Conservation (phyloP, 2,329 filamentous ascomycete species). For the Aspergillus quadrilineatus region DNA sequence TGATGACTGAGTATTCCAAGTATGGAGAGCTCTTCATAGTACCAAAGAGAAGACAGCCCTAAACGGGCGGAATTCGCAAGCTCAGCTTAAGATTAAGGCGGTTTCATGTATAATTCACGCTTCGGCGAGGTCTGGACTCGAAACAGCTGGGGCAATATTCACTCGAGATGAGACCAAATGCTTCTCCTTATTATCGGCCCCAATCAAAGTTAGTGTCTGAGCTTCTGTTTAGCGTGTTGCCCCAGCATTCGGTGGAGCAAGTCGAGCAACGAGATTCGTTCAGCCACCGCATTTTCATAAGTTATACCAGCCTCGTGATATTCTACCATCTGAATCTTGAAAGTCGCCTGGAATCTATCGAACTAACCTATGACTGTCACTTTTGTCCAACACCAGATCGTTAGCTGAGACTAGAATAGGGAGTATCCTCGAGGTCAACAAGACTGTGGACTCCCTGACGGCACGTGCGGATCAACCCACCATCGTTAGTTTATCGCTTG, state of each 20-base stretch:
- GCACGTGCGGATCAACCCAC: conserved; percentile 21
- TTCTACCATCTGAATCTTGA: conserved; percentile 11
- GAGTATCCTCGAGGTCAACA: conserved; percentile 2
- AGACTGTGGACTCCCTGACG: conserved; percentile 12
- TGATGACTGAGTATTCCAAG: too few species aligned
- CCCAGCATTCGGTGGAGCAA: conserved; percentile 7
- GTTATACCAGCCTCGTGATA: conserved; percentile 23
- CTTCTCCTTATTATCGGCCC: background rate
- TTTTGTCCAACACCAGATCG: conserved; percentile 1
- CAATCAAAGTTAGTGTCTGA: background rate
- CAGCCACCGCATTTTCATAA: conserved; percentile 37
- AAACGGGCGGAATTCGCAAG: background rate
- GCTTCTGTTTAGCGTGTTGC: background rate
- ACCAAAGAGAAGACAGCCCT: too few species aligned
- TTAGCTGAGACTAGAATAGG: background rate
- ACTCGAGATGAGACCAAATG: background rate
- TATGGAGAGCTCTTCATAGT: too few species aligned
- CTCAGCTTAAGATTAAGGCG: background rate
- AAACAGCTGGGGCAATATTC: background rate
- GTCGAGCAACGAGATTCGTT: conserved; percentile 28
- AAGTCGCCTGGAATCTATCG: background rate
- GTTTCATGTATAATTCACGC: background rate
- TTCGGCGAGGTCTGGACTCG: conserved; percentile 2
- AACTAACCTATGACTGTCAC: conserved; percentile 2
- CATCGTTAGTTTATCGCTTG: conserved; percentile 20